A percentile compares a stretch with the other conserved stretches of the same genome.
Evolutionary conservation across 2,329 filamentous ascomycete species (phyloP).

Genomic region (Ophiocordyceps camponoti-rufipedis): DNA sequence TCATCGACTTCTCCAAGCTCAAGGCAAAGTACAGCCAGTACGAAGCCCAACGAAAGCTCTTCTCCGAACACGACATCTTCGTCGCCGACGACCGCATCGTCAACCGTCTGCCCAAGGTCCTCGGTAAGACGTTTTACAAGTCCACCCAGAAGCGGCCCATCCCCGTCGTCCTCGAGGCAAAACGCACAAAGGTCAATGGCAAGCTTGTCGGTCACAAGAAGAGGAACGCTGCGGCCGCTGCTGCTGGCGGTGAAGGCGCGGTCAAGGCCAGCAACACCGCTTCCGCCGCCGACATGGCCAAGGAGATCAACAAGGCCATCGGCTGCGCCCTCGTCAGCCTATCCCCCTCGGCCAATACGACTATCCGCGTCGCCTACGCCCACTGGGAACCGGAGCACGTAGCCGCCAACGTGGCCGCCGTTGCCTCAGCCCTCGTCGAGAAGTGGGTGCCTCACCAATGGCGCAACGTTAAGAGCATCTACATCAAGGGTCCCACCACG

Average conservation of each 20-base stretch:
- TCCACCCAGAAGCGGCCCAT: constrained; percentile 68
- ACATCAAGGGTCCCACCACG: constrained; percentile 82
- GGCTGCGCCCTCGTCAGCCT: constrained; percentile 65
- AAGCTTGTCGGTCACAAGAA: constrained; percentile 40
- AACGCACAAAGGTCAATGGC: constrained; percentile 40
- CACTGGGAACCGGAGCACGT: constrained; percentile 59
- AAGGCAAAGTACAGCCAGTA: constrained; percentile 70
- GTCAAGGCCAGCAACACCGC: constrained; percentile 21
- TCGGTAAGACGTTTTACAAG: constrained; percentile 92
- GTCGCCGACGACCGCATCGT: constrained; percentile 79
- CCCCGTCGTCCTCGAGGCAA: constrained; percentile 52
- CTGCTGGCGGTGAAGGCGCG: constrained; percentile 3
- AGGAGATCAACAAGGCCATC: constrained; percentile 65
- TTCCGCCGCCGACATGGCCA: constrained; percentile 48
- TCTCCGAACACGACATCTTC: constrained; percentile 80
- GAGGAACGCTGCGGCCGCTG: constrained; percentile 10
- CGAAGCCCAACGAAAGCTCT: constrained; percentile 70
- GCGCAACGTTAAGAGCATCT: constrained; percentile 67
- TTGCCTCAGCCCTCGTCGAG: constrained; percentile 50
- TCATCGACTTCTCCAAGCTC: constrained; percentile 72
- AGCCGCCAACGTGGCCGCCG: constrained; percentile 61
- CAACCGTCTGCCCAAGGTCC: constrained; percentile 50
- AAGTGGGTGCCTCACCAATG: constrained; percentile 75
- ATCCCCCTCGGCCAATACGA: constrained; percentile 59
- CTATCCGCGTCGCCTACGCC: constrained; percentile 62